These are phyloP conservation scores for Haplographium delicatum DNA, from an alignment of 495 filamentous ascomycete species.

Conservation along the genomic window DNA sequence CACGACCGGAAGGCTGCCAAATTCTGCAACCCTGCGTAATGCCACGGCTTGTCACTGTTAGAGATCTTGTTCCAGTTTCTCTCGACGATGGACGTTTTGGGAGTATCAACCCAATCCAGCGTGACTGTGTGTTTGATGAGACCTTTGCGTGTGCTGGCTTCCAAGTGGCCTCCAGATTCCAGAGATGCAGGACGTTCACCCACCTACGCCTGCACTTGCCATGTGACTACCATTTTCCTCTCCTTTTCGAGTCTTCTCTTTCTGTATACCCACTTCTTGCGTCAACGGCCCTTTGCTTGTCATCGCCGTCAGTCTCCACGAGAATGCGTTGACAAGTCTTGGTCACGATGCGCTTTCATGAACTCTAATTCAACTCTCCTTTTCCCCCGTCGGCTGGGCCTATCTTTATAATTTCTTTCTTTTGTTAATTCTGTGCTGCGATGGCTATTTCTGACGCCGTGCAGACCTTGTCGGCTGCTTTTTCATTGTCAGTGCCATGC, in stretches of 20 bases:
- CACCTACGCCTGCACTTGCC: neutral
- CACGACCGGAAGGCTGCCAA: constrained; percentile 10
- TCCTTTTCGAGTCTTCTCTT: constrained; percentile 10
- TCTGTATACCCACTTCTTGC: constrained; percentile 23
- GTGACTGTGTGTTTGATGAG: constrained; percentile 18
- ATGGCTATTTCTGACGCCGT: constrained; percentile 37
- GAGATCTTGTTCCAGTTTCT: constrained; percentile 28
- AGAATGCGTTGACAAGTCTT: constrained; percentile 27
- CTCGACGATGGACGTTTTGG: constrained; percentile 10
- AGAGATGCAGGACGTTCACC: neutral
- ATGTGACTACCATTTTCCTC: neutral
- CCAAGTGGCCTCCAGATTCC: neutral
- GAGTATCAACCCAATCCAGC: constrained; percentile 18
- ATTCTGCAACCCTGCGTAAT: constrained; percentile 17
- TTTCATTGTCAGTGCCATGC: constrained; percentile 44
- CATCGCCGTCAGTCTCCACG: constrained; percentile 28
- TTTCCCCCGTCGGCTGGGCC: constrained; percentile 48
- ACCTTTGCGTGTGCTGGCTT: neutral
- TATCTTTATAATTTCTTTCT: constrained; percentile 31
- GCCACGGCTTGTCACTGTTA: constrained; percentile 27
- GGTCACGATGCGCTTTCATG: constrained; percentile 26
- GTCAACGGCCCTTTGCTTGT: constrained; percentile 20
- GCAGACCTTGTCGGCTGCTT: constrained; percentile 47
- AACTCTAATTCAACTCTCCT: constrained; percentile 30
- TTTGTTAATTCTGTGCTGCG: constrained; percentile 27